Evolutionary conservation across 768 basidiomycete genomes (phyloP).

Genomic region (Psilocybe azurescens): DNA sequence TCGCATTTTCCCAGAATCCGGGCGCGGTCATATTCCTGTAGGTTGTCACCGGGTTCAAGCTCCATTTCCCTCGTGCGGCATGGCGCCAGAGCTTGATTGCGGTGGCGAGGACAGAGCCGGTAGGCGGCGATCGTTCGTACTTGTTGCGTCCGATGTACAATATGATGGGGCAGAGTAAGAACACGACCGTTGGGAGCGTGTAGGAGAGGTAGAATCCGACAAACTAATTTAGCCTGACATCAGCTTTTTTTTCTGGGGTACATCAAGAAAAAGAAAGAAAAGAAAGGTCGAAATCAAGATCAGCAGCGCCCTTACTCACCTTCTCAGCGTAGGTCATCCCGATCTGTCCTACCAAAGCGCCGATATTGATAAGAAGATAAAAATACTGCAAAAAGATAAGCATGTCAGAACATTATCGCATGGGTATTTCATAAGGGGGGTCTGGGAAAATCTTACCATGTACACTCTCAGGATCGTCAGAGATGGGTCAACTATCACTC

Average conservation of each 20-base stretch:
- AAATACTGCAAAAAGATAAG: constrained; percentile 49
- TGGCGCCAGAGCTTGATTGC: constrained; percentile 50
- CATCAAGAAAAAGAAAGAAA: constrained; percentile 17
- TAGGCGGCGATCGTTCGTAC: constrained; percentile 62
- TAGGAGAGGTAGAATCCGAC: constrained; percentile 74
- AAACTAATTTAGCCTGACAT: constrained; percentile 37
- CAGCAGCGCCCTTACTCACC: constrained; percentile 33
- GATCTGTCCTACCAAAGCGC: constrained; percentile 72
- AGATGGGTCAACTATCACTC: constrained; percentile 76
- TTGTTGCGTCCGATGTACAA: constrained; percentile 58
- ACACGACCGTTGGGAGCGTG: constrained; percentile 66
- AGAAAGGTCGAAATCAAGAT: background rate
- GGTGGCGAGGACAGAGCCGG: constrained; percentile 66
- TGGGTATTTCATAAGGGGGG: background rate
- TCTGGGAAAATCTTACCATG: constrained; percentile 53
- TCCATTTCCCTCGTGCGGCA: constrained; percentile 58
- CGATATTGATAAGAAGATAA: constrained; percentile 78
- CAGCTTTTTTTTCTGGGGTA: background rate
- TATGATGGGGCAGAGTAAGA: constrained; percentile 65
- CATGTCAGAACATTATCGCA: background rate
- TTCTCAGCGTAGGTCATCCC: constrained; percentile 72
- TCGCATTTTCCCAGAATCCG: constrained; percentile 79
- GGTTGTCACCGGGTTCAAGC: constrained; percentile 54
- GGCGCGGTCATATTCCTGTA: constrained; percentile 53
- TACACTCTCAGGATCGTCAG: constrained; percentile 74